Base-by-base conservation (phyloP, 139 green algal species). In the Chlorella sorokiniana region DNA sequence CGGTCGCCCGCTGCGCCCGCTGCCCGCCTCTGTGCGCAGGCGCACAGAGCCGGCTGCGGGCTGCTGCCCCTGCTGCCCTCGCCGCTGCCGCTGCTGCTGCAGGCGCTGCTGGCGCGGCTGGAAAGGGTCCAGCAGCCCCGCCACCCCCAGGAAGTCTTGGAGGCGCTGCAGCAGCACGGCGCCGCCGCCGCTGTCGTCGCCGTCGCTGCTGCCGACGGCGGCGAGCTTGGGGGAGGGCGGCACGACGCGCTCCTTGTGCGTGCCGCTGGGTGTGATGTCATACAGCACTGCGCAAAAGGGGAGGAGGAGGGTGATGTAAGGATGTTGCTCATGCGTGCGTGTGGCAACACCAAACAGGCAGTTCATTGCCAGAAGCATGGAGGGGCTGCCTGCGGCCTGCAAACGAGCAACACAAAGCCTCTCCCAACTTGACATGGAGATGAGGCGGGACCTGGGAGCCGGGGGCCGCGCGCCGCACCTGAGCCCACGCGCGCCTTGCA, bases 141-240 rank as follows among this genome's bases (percentile, higher is more conserved):
- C 73, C 54, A 79, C 73, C 6, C 73, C 73, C 27, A 79, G 54
- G 7, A 79, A 79, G 38, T 79, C 73, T 18, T 79, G 73, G 52
- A 79, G 73, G 52, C 73, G 73, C 73, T 79, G 73, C 52, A 79
- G 54, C 73, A 79, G 73, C 52, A n/a, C n/a, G 73, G 71, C 33
- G 54, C 44, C 6, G 37, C 71, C 8, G 3, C 35, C 1, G 42
- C 69, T 25, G 35, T 33, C 52, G n/a, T 42, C 75, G 40, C 61
- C 41, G 18, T 69, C 44, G 8, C 33, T 41, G 41, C 59, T 44
- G 59, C 59, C 75, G 5, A 37, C n/a, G 31, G 51, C 35, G 61
- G 2, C 23, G 4, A 72, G 29, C 22, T 81, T 72, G n/a, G 63
- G 77, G 25, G 62, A 75, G 64, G 77, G 63, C 23, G 77, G 77